A percentile compares a stretch with the other conserved stretches of the same genome.
These are phyloP conservation scores for Trichophyton equinum DNA, from an alignment of 2,329 filamentous ascomycete species.

Conservation along the genomic window DNA sequence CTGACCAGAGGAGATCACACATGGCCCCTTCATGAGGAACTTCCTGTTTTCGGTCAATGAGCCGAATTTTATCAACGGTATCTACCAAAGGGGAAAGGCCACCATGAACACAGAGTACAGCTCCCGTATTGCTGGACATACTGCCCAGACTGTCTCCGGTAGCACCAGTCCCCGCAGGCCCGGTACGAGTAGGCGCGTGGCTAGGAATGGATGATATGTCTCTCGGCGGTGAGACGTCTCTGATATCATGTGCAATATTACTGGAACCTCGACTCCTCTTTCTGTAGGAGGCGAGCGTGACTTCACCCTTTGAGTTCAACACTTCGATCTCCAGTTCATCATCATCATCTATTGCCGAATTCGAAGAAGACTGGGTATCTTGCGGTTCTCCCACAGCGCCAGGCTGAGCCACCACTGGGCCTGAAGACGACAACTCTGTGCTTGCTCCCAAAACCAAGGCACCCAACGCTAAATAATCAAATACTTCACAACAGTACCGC, in stretches of 20 bases:
- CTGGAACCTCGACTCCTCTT: conserved; percentile 23
- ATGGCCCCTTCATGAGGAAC: conserved; percentile 97
- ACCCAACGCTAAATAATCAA: conserved; percentile 90
- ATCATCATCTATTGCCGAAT: conserved; percentile 35
- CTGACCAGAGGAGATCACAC: conserved; percentile 97
- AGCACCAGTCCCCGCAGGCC: conserved; percentile 67
- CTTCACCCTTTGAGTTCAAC: conserved; percentile 66
- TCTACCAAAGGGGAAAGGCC: conserved; percentile 85
- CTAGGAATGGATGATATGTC: conserved; percentile 32
- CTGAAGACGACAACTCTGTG: conserved; percentile 50
- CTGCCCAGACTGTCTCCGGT: conserved; percentile 52
- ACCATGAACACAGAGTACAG: conserved; percentile 90
- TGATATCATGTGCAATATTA: conserved; percentile 25
- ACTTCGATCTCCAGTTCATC: conserved; percentile 87
- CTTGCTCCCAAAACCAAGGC: conserved; percentile 96
- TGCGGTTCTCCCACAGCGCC: not conserved
- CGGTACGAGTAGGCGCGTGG: conserved; percentile 42
- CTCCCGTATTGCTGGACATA: conserved; percentile 50
- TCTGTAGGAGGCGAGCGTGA: conserved; percentile 48
- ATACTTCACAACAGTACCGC: conserved; percentile 99
- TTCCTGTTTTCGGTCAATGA: conserved; percentile 93
- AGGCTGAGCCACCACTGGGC: conserved; percentile 33
- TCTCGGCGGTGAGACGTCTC: conserved; percentile 29
- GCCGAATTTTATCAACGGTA: conserved; percentile 84
- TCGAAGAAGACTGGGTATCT: conserved; percentile 36